Percentiles rank a stretch among this genome's conserved stretches.
Conservation (phyloP, 1,284 basidiomycete species). For the Waitea zeae region DNA sequence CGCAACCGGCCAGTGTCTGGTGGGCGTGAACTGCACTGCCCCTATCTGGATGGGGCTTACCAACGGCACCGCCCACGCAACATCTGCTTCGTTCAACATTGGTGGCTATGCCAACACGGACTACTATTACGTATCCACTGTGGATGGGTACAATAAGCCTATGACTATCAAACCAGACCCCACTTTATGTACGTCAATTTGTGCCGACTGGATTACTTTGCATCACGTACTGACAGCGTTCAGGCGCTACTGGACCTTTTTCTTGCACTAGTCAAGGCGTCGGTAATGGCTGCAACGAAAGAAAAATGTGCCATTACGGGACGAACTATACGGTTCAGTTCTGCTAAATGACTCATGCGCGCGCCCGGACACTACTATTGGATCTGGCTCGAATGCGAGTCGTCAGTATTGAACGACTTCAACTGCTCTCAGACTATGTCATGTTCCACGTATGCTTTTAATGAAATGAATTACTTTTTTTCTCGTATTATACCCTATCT, state of each 20-base stretch:
- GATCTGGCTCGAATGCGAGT: no score
- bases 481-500: no score
- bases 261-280: background rate
- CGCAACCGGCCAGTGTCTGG: slow-evolving; percentile 1
- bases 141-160: slow-evolving; percentile 3
- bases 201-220: background rate
- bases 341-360: no score
- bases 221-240: background rate
- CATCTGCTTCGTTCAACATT: slow-evolving; percentile 2
- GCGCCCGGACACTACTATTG: no score
- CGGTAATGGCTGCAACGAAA: slow-evolving; percentile 1
- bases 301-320: slow-evolving; percentile 1
- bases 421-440: no score
- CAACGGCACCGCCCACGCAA: no score
- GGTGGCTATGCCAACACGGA: slow-evolving; percentile 1
- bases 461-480: no score
- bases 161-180: slow-evolving; percentile 2
- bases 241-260: slow-evolving; percentile 2
- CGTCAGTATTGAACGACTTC: no score
- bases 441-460: no score
- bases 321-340: slow-evolving; percentile 2
- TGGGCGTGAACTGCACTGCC: slow-evolving; percentile 1
- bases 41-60: no score
- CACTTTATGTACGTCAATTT: slow-evolving; percentile 1
- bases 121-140: slow-evolving; percentile 1